Base-by-base conservation (phyloP, 495 filamentous ascomycete species). In the Penicillium desertorum region DNA sequence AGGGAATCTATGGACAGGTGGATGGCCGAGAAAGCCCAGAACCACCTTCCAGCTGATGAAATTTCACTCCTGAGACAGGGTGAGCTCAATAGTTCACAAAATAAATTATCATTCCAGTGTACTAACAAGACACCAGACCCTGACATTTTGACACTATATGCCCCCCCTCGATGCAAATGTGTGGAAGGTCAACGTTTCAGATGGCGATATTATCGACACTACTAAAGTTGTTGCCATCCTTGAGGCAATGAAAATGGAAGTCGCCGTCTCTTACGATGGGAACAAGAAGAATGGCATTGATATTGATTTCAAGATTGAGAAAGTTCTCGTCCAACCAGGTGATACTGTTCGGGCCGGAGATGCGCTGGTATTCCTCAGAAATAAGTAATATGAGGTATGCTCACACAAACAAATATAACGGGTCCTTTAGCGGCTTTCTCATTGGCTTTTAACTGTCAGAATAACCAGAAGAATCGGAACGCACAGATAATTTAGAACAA, bases 101-200 rank as follows among this genome's bases (percentile, higher is more conserved):
- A 23, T 3, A 14, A 37, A 27, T 47, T 56, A 19, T 20, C 27
- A 16, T 12, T 34, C 20, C 22, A 32, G 22, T 3, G 25, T 16
- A 45, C 23, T 47, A 57, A 46, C 48, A 11, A 4, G 14, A 23
- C 0, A 51, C 19, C 29, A 74, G 74, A 82, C 56, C 75, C 79
- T 5, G 54, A 60, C 3, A 77, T 81, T 16, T 48, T 59, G 12
- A 49, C 71, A n/a, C 71, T 84, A 45, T 67, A 76, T 27, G 67
- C 72, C 11, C 79, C 79, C 77, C 2, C 57, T 83, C 43, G 76
- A 81, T 64, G 76, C 83, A 4, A 84, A 86, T 57, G 77, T 85
- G 0, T 86, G 83, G 83, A 85, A 85, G 42, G 71, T 86, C 0
- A 59, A 70, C 12, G 75, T 79, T 3, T 64, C 78, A 22, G 71